These are phyloP conservation scores for Fusarium sp. DNA, from an alignment of 2,329 filamentous ascomycete genomes.

Conservation along the genomic window DNA sequence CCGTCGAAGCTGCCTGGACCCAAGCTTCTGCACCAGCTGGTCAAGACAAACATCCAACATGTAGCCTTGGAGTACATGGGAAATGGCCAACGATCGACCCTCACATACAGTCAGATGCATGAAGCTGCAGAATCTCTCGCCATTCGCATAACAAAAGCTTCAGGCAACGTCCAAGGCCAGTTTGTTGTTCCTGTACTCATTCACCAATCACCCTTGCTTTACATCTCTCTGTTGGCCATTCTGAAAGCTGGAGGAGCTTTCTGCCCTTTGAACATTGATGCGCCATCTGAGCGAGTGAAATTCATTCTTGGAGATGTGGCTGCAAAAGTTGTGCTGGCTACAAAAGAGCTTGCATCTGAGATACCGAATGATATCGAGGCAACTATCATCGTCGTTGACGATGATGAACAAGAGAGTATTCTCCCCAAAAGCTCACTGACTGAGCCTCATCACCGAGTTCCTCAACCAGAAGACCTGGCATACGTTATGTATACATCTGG, in stretches of 20 bases:
- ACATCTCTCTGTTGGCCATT: conserved; percentile 81
- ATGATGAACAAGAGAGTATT: conserved; percentile 29
- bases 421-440: neutral
- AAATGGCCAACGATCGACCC: conserved; percentile 47
- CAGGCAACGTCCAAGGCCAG: conserved; percentile 42
- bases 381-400: conserved; percentile 55
- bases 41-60: conserved; percentile 56
- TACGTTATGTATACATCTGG: conserved; percentile 97
- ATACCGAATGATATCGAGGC: conserved; percentile 53
- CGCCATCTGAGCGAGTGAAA: conserved; percentile 78
- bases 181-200: conserved; percentile 80
- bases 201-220: conserved; percentile 81
- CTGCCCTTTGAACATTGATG: conserved; percentile 84
- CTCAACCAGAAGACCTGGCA: conserved; percentile 66
- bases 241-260: conserved; percentile 87
- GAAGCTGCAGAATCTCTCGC: conserved; percentile 68
- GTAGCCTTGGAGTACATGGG: conserved; percentile 53
- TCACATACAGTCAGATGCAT: conserved; percentile 76
- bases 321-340: conserved; percentile 77
- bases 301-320: conserved; percentile 86
- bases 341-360: conserved; percentile 58
- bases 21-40: conserved; percentile 68
- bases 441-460: conserved; percentile 29
- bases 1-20: conserved; percentile 59
- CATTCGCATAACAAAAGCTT: conserved; percentile 55